Evolutionary conservation across 2,329 filamentous ascomycete species (phyloP), one percentile per base, ranked within the genome.

Genomic region (Ploettnerulaceae sp.): DNA sequence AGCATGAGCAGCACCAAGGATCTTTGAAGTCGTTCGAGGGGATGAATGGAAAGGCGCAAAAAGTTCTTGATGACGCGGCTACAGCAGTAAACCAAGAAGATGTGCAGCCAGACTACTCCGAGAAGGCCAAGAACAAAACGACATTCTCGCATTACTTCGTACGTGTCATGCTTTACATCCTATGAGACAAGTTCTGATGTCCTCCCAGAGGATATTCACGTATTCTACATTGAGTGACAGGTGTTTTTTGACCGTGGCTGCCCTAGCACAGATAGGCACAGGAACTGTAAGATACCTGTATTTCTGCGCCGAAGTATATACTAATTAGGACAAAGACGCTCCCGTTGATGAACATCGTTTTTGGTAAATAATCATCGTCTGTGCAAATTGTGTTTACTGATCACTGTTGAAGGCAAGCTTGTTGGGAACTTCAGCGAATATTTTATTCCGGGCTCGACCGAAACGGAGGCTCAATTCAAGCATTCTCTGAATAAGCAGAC

Each of bases 291-390:
- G 55, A 51, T 35, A 14, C 26, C 14, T 20, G 18, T 34, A 5
- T 3, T 7, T 26, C 21, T 28, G 14, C 2, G 22, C 11, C 42
- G 21, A 11, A 24, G 15, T 18, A 40, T 29, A 45, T 44, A 34
- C 41, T 54, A 40, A 45, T 42, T 32, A 24, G 34, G 15, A 8
- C 7, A 18, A 45, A 70, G 67, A 80, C 77, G 1, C 61, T 81
- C 36, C 78, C 78, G 0, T 55, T 82, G 37, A 77, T 81, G 71
- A 81, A 79, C 46, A 69, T 80, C 9, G 66, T 79, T 11, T 79
- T 80, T 58, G 76, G 75, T 71, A 64, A 57, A 61, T 47, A 14
- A 1, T 4, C 21, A 2, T 14, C 12, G 21, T 15, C n/a, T n/a
- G n/a, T n/a, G n/a, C 9, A 15, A 0, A 5, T 26, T 20, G 5